These are phyloP conservation scores for Rhizopogon roseolus DNA, from an alignment of 768 basidiomycete genomes.

Conservation along the genomic window DNA sequence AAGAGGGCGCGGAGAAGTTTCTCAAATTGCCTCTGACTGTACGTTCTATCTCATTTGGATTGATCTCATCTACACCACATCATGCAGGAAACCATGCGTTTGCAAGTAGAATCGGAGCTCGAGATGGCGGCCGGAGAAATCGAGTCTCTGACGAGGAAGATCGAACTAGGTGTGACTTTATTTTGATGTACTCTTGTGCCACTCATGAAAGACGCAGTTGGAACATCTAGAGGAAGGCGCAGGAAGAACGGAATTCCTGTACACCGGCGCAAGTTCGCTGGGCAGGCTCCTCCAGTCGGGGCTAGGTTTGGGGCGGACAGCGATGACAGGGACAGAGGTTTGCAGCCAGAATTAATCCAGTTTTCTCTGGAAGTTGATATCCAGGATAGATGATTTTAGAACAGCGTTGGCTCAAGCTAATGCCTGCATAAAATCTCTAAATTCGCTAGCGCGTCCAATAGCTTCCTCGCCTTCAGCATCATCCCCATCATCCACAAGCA, in stretches of 20 bases:
- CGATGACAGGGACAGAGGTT: constrained; percentile 33
- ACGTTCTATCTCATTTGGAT: constrained; percentile 1
- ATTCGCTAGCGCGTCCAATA: constrained; percentile 35
- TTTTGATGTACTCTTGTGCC: background rate
- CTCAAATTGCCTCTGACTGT: constrained; percentile 63
- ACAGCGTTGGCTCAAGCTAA: constrained; percentile 65
- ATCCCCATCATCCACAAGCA: constrained; percentile 30
- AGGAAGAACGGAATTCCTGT: constrained; percentile 22
- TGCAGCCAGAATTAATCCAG: background rate
- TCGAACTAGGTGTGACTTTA: constrained; percentile 37
- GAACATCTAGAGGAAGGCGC: constrained; percentile 24
- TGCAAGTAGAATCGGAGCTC: constrained; percentile 73
- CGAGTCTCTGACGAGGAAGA: constrained; percentile 49
- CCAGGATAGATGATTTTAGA: constrained; percentile 60
- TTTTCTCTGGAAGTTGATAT: background rate
- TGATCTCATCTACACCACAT: constrained; percentile 12
- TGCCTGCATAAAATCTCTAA: constrained; percentile 52
- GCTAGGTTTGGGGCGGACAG: constrained; percentile 26
- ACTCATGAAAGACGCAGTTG: constrained; percentile 20
- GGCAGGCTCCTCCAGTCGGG: constrained; percentile 24
- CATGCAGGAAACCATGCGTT: constrained; percentile 50
- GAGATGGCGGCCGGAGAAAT: constrained; percentile 74
- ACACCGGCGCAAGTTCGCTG: constrained; percentile 28
- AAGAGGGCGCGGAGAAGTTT: constrained; percentile 89
- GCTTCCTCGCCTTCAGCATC: constrained; percentile 30